Evolutionary conservation across 495 filamentous ascomycete species (phyloP).

Genomic region (Articulospora tetracladia): DNA sequence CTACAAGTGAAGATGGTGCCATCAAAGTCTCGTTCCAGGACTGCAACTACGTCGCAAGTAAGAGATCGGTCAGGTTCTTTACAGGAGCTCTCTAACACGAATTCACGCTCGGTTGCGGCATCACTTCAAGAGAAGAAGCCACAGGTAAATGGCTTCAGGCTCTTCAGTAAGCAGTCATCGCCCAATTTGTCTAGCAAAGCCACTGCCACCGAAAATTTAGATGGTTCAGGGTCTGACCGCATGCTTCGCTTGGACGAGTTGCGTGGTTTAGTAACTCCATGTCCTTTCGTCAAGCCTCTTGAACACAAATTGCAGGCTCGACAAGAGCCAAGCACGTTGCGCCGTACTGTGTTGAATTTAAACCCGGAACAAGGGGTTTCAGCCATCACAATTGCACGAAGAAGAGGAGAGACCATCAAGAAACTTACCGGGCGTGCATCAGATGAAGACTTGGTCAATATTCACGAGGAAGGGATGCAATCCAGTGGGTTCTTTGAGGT

Average conservation of each 20-base stretch:
- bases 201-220: neutral
- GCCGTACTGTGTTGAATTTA: neutral
- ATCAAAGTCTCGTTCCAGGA: no score
- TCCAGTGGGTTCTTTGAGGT: neutral
- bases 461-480: neutral
- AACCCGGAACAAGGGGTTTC: neutral
- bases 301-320: slow-evolving; percentile 8
- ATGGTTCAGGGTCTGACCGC: no score
- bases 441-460: neutral
- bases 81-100: no score
- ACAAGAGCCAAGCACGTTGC: neutral
- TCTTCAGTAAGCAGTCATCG: neutral
- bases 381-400: neutral
- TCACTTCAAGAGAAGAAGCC: neutral
- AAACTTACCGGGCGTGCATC: neutral
- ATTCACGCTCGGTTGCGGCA: no score
- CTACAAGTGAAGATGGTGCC: no score
- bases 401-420: neutral
- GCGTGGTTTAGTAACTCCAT: neutral
- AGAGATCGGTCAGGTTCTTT: no score
- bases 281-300: slow-evolving; percentile 8
- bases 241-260: neutral
- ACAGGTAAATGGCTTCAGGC: neutral
- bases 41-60: no score
- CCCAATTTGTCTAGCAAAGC: neutral